Evolutionary conservation across 2,329 filamentous ascomycete genomes (phyloP).

Genomic region (Penicillium corylophilum): DNA sequence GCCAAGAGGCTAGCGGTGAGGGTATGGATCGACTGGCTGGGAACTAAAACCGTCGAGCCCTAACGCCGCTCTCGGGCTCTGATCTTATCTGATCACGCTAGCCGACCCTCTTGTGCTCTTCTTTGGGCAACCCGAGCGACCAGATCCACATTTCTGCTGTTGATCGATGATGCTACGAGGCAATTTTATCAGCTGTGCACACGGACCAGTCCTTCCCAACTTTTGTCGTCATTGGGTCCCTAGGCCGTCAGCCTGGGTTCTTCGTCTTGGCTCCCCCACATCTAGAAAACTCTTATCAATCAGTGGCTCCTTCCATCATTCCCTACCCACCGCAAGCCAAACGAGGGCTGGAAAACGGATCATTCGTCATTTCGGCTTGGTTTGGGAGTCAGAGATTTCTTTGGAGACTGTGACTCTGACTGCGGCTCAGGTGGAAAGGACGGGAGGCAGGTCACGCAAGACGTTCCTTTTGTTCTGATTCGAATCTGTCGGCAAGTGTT

Average conservation of each 20-base stretch:
- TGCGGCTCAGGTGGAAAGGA: background rate
- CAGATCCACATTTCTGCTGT: slow-evolving; percentile 10
- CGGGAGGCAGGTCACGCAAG: background rate
- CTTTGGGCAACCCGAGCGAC: slow-evolving; percentile 11
- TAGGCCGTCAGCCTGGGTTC: background rate
- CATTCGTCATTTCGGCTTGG: background rate
- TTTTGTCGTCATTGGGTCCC: slow-evolving; percentile 3
- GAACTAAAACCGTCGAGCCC: background rate
- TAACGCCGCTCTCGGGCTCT: slow-evolving; percentile 14
- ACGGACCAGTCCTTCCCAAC: slow-evolving; percentile 1
- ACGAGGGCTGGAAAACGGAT: slow-evolving; percentile 19
- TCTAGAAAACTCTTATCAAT: slow-evolving; percentile 24
- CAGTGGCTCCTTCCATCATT: slow-evolving; percentile 12
- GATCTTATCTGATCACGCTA: slow-evolving; percentile 31
- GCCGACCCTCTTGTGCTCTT: background rate
- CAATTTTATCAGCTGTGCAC: slow-evolving; percentile 3
- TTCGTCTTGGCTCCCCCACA: slow-evolving; percentile 11
- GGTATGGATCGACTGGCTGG: slow-evolving; percentile 17
- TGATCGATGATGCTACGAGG: slow-evolving; percentile 11
- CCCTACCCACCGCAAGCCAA: slow-evolving; percentile 8
- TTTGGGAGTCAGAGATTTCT: slow-evolving; percentile 2
- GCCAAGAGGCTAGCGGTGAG: slow-evolving; percentile 13
- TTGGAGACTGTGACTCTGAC: background rate
- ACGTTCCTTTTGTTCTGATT: background rate
- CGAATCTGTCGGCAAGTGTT: background rate